These are phyloP conservation scores for Durusdinium trenchii DNA, from an alignment of 73 alveolate species.

Conservation along the genomic window DNA sequence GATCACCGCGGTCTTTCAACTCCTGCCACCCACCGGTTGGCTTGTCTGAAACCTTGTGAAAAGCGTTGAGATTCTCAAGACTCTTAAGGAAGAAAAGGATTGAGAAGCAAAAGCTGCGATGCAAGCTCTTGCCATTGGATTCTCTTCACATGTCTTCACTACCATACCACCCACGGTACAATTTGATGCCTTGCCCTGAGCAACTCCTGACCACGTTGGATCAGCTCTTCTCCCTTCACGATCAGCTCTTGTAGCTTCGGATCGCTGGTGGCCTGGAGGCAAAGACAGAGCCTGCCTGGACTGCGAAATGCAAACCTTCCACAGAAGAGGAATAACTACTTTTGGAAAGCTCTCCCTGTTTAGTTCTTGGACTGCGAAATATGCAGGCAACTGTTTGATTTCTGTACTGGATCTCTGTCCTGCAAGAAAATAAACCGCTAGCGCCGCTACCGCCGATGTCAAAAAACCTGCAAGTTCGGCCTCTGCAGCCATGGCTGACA, in stretches of 20 bases:
- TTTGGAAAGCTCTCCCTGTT: background rate
- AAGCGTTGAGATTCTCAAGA: too few relatives aligned
- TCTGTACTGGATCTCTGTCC: background rate
- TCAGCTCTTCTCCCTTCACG: conserved; percentile 52
- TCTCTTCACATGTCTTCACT: background rate
- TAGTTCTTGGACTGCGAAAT: background rate
- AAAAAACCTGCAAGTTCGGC: background rate
- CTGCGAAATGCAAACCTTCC: too few relatives aligned
- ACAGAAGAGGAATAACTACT: too few relatives aligned
- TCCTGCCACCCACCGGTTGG: background rate
- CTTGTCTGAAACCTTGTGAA: too few relatives aligned
- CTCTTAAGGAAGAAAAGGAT: background rate
- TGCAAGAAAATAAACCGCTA: background rate
- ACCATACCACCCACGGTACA: background rate
- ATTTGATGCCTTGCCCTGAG: too few relatives aligned
- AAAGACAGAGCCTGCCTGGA: too few relatives aligned
- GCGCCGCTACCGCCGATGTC: background rate
- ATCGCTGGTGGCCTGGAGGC: conserved; percentile 6
- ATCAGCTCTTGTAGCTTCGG: conserved; percentile 56
- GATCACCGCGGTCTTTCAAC: conserved; percentile 52
- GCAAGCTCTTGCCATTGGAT: background rate
- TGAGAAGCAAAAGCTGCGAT: background rate
- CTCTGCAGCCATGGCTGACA: conserved; percentile 62
- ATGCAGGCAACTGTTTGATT: background rate
- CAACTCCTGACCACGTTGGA: conserved; percentile 44